phyloP scores from a whole-genome alignment of 768 basidiomycete species.

The Lactifluus pinguis region DNA sequence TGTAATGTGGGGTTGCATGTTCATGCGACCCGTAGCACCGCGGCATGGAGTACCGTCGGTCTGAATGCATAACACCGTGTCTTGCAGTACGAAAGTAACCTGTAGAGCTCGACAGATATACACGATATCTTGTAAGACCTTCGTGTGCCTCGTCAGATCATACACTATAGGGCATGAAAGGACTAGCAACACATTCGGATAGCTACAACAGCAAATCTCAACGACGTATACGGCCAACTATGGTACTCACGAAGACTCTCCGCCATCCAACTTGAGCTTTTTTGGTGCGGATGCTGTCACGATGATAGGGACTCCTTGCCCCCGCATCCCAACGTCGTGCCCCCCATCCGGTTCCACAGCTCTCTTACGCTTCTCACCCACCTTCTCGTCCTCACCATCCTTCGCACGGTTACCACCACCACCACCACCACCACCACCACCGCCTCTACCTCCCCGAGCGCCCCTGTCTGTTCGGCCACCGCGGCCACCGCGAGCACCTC shows the following conservation, averaged over 20 bases:
- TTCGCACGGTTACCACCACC: slow-evolving; percentile 18
- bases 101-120: neutral
- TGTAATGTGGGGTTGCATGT: neutral
- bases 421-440: slow-evolving; percentile 13
- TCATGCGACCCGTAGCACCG: neutral
- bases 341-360: slow-evolving; percentile 74
- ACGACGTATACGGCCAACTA: neutral
- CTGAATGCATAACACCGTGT: neutral
- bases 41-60: neutral
- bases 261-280: slow-evolving; percentile 34
- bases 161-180: neutral
- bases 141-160: neutral
- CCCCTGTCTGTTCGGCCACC: slow-evolving; percentile 27
- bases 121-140: neutral
- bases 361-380: slow-evolving; percentile 71
- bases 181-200: slow-evolving; percentile 7
- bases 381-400: slow-evolving; percentile 32
- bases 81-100: neutral
- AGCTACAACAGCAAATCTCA: slow-evolving; percentile 3
- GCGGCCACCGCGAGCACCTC: slow-evolving; percentile 30
- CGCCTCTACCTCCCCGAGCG: slow-evolving; percentile 20
- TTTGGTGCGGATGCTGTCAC: slow-evolving; percentile 25
- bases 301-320: slow-evolving; percentile 46
- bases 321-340: slow-evolving; percentile 56
- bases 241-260: slow-evolving; percentile 11